Evolutionary conservation across 805 yeast species (phyloP).

Genomic region (Yamadazyma philogaea): DNA sequence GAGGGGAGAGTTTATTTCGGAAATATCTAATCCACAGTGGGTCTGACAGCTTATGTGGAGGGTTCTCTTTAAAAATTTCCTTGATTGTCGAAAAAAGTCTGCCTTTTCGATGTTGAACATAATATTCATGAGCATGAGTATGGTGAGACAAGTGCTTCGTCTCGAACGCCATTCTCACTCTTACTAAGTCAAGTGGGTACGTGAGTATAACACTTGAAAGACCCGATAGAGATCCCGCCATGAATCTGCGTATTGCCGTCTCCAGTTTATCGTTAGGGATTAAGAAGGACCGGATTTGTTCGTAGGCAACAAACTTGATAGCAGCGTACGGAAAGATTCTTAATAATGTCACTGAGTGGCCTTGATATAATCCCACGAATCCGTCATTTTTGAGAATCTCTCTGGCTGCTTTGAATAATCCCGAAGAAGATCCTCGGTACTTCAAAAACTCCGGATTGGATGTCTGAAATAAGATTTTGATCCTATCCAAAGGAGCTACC

Average conservation of each 20-base stretch:
- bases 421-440: conserved; percentile 76
- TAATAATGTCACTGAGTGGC: conserved; percentile 89
- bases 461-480: conserved; percentile 92
- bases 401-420: conserved; percentile 69
- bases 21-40: conserved; percentile 35
- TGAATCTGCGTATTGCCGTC: conserved; percentile 72
- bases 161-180: conserved; percentile 90
- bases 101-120: conserved; percentile 29
- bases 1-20: conserved; percentile 31
- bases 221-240: conserved; percentile 91
- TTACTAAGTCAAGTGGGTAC: conserved; percentile 85
- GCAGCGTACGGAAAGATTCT: conserved; percentile 97
- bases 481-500: conserved; percentile 93
- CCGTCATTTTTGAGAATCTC: conserved; percentile 72
- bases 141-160: conserved; percentile 45
- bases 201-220: conserved; percentile 82
- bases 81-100: conserved; percentile 30
- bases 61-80: conserved; percentile 33
- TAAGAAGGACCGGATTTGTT: conserved; percentile 76
- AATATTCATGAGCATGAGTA: conserved; percentile 21
- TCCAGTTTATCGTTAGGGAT: conserved; percentile 76
- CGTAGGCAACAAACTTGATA: conserved; percentile 93
- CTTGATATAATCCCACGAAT: conserved; percentile 78
- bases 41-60: conserved; percentile 32
- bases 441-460: conserved; percentile 83